Evolutionary conservation across 2,329 filamentous ascomycete genomes (phyloP), one percentile per base, ranked within the genome.

Genomic region (Canariomyces notabilis): DNA sequence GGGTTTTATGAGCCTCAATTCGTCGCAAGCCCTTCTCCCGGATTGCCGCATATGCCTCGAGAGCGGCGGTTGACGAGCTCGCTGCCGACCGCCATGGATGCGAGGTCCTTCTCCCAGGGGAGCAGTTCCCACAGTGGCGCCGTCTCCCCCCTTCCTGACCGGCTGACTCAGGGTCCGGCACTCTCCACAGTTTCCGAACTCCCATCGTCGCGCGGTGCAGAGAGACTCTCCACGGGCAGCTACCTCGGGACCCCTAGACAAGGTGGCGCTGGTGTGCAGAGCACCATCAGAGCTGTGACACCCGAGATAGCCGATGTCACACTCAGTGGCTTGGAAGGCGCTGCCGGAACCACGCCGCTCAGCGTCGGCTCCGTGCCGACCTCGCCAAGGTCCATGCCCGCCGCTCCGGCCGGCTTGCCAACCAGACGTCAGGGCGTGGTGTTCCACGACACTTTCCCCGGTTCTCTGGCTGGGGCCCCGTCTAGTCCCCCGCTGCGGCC

Each of bases 211-310:
- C 40, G 55, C 6, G 55, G 55, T 41, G 38, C 48, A n/a, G 61
- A 63, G 52, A 53, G 58, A 50, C 40, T 55, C 29, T 57, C 63
- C 50, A 50, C 57, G 49, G 56, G 59, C 49, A 58, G n/a, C n/a
- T n/a, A 54, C 49, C 51, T 60, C 19, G 58, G 58, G 32, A 35
- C 52, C 48, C 60, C 61, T 44, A 62, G 59, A 37, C 52, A 64
- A 43, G 56, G 50, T 48, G n/a, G n/a, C n/a, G 51, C 52, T 51
- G 56, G 49, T 34, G 41, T 59, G 50, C 65, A 69, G 54, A 59
- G 63, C 53, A 77, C 76, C 37, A 77, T 83, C 58, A 79, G 83
- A 52, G 70, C 82, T 46, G 80, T 86, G 53, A 86, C 83, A 51
- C 82, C 83, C 54, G 84, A 88, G 35, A 67, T 66, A 34, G 53